Base-by-base conservation (phyloP, 495 filamentous ascomycete genomes). In the Cryomyces minteri region DNA sequence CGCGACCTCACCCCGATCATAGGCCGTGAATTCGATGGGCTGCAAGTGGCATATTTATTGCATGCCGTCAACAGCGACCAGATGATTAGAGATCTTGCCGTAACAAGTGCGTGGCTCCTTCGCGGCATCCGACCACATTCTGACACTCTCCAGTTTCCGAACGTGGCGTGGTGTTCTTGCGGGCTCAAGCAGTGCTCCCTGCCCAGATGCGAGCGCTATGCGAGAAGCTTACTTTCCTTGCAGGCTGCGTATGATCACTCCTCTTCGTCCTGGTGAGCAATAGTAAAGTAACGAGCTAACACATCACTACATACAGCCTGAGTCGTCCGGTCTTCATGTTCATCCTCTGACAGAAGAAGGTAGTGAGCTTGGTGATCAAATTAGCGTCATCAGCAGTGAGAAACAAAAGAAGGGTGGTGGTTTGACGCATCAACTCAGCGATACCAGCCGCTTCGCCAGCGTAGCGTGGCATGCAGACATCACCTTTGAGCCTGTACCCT, bases 91-190 rank as follows among this genome's bases (percentile, higher is more conserved):
- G 79, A 86, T 37, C 63, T 84, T 4, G 77, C 79, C 14, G 70
- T 81, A 30, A 79, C 75, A 6, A 66, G 79, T 82, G 46, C 46
- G 61, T 64, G n/a, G 9, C 31, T 4, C 10, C n/a, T 36, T 4
- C 18, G 6, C 8, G 7, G 4, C 6, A 14, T 50, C 10, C 6
- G 7, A 7, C 12, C 7, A 31, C 25, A 10, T 31, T 32, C 37
- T 48, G 10, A 38, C 42, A 44, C 11, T 32, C 28, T 8, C 39
- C 37, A 87, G 82, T 90, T 52, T 88, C 82, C 11, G 76, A 79
- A 51, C 74, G 82, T 0, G 81, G 82, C 4, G 84, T 90, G 0
- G 83, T 88, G 37, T 86, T 85, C 66, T 84, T 90, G 64, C 79
- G 82, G 30, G 69, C 73, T 33, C 83, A 88, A 51, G 72, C 69